Conservation (phyloP, 2,329 filamentous ascomycete genomes). For the Calonectria ilicicola region DNA sequence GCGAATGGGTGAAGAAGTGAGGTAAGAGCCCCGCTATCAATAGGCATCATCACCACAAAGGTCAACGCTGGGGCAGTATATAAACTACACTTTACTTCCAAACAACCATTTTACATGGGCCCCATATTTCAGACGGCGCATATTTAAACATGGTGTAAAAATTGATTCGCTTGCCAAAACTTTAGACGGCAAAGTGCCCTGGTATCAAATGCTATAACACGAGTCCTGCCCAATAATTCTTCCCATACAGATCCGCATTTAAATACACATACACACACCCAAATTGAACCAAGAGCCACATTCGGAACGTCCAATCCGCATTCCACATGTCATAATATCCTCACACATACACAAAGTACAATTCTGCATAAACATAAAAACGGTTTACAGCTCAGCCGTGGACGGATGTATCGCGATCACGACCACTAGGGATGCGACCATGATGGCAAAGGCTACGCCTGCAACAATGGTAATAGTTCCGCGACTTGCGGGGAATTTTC, state of each 20-base stretch:
- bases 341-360: not conserved
- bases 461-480: slow-evolving; percentile 80
- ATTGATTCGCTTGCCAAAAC: slow-evolving; percentile 11
- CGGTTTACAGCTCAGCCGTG: slow-evolving; percentile 31
- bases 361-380: not conserved
- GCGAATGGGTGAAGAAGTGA: slow-evolving; percentile 27
- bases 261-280: not conserved
- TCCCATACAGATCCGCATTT: not conserved
- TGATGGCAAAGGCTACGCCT: slow-evolving; percentile 72
- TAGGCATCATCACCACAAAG: not conserved
- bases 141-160: not conserved
- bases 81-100: not conserved
- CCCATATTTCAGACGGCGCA: not conserved
- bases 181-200: slow-evolving; percentile 3
- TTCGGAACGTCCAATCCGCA: not conserved
- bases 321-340: not conserved
- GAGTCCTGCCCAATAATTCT: not conserved
- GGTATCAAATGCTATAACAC: slow-evolving; percentile 23
- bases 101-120: no score
- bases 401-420: slow-evolving; percentile 66
- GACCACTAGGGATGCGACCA: slow-evolving; percentile 70
- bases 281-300: slow-evolving; percentile 1
- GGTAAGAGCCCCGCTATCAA: slow-evolving; percentile 36
- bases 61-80: not conserved
- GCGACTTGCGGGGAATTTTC: slow-evolving; percentile 83